Evolutionary conservation across 768 basidiomycete species (phyloP), one percentile per base, ranked within the genome.

Genomic region (Leccinellum albellum): DNA sequence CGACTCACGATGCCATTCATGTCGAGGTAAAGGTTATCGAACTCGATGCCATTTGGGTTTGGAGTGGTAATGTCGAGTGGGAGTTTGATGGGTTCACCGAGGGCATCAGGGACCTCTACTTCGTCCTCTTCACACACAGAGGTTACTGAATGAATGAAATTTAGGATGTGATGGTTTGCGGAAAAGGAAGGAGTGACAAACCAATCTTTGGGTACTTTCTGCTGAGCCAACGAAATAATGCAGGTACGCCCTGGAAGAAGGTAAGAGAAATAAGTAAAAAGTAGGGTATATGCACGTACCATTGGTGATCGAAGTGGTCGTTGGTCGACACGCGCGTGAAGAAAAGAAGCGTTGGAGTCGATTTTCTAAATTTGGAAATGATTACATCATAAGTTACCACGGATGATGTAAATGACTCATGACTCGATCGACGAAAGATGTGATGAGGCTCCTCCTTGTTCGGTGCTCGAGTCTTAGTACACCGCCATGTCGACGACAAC

Each of bases 191-290:
- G 42, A 3, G 15, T 13, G 24, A 78, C 87, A 53, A 57, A 91
- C 94, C 86, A 67, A 96, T 98, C 81, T 93, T 98, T 51, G 96
- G 94, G 72, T 99, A 99, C 74, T 98, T 98, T 79, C 89, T 95
- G 72, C 94, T 97, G 57, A 98, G 81, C 95, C 96, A 99, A 70
- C 96, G 87, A 77, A 98, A 98, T 61, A 98, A 82, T 48, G 96
- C 96, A 58, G 95, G 95, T 60, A 98, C 95, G 86, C 95, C 95
- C 95, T 96, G 57, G 12, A 61, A 55, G 40, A 40, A 42, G 31
- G 24, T 61, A 12, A 70, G 46, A 12, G 14, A 48, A 7, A n/a
- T n/a, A n/a, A 13, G 31, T 23, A n/a, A 1, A n/a, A n/a, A 8
- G 29, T 13, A 21, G 20, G 8, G 8, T 1, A 24, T 8, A 31